Conservation (phyloP, 108 stramenopile species). For the Bacterosira constricta region DNA sequence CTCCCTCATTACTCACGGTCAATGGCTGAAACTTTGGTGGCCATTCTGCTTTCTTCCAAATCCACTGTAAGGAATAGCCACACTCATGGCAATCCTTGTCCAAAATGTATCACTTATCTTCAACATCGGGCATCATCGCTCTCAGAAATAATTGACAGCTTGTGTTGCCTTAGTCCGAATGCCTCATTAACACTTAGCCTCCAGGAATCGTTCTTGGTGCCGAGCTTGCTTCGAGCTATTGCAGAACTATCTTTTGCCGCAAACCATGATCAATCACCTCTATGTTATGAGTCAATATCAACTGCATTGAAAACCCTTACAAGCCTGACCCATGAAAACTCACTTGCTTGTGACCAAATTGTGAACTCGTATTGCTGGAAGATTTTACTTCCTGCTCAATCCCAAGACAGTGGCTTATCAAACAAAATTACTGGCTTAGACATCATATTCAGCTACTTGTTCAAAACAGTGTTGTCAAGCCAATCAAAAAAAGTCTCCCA, state of each 20-base stretch:
- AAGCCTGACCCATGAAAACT: slow-evolving; percentile 79
- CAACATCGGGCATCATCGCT: slow-evolving; percentile 53
- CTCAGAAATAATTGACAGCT: slow-evolving; percentile 68
- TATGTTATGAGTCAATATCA: slow-evolving; percentile 29
- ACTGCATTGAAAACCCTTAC: slow-evolving; percentile 72
- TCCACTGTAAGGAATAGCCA: not conserved
- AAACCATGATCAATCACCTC: slow-evolving; percentile 3
- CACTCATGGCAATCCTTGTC: slow-evolving; percentile 12
- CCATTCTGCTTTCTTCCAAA: slow-evolving; percentile 24
- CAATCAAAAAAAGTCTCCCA: slow-evolving; percentile 17
- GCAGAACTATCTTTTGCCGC: slow-evolving; percentile 37
- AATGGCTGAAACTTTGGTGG: slow-evolving; percentile 56
- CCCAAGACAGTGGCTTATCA: not conserved
- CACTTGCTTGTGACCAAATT: slow-evolving; percentile 65
- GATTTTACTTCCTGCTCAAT: not conserved
- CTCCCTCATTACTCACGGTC: slow-evolving; percentile 59
- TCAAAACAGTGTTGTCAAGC: slow-evolving; percentile 5
- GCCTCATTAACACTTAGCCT: slow-evolving; percentile 48
- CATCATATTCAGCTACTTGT: slow-evolving; percentile 31
- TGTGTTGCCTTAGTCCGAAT: slow-evolving; percentile 62
- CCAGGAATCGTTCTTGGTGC: slow-evolving; percentile 27
- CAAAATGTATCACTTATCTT: slow-evolving; percentile 47
- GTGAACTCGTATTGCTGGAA: not conserved
- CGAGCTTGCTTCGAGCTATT: slow-evolving; percentile 38
- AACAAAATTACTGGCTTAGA: slow-evolving; percentile 18